Conservation (phyloP, 2,329 filamentous ascomycete species). For the Botryotinia calthae region DNA sequence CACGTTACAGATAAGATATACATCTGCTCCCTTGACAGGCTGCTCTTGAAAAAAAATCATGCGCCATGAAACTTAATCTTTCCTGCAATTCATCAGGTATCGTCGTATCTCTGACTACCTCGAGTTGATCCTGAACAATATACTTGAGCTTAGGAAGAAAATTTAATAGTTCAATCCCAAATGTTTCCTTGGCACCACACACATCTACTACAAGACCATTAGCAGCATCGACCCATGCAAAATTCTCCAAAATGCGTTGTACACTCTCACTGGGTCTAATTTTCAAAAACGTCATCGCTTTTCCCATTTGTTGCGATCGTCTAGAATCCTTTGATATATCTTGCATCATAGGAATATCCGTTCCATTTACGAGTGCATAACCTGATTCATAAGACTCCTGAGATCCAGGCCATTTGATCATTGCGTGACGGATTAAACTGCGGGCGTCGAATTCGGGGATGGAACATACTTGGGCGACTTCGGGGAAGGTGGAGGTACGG, state of each 20-base stretch:
- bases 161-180: background rate
- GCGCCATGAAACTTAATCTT: background rate
- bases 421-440: conserved; percentile 50
- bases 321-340: background rate
- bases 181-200: background rate
- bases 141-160: background rate
- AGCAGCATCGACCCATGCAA: background rate
- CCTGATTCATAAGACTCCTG: conserved; percentile 21
- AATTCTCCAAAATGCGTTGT: background rate
- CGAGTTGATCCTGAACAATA: background rate
- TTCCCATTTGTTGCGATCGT: conserved; percentile 3
- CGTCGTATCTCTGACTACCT: background rate
- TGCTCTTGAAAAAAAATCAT: background rate
- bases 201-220: background rate
- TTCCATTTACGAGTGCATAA: background rate
- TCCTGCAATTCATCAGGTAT: background rate
- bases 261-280: background rate
- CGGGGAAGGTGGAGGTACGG: background rate
- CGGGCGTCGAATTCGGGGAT: background rate
- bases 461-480: background rate
- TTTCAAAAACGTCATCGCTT: conserved; percentile 16
- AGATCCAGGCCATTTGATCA: conserved; percentile 22
- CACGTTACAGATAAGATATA: background rate
- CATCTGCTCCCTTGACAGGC: background rate
- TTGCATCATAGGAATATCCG: conserved; percentile 4